Percentiles rank a stretch among this genome's conserved stretches.
These are phyloP conservation scores for Strobilomyces echinocephalus DNA, from an alignment of 768 basidiomycete genomes.

Conservation along the genomic window DNA sequence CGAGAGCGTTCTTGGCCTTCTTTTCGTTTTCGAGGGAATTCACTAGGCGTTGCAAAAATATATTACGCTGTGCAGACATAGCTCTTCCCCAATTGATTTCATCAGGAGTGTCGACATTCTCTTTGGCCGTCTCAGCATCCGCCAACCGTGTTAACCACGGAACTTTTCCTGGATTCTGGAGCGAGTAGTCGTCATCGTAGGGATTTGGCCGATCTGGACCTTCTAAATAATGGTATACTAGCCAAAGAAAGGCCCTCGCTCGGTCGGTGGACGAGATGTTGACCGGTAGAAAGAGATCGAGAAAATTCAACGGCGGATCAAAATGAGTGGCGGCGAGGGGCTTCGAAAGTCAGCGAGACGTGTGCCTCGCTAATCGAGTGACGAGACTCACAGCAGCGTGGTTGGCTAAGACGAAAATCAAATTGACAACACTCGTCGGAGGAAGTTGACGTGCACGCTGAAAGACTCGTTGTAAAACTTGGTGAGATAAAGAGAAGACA, in stretches of 20 bases:
- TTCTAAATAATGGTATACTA: constrained; percentile 80
- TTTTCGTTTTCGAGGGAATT: constrained; percentile 50
- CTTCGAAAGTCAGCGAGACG: constrained; percentile 29
- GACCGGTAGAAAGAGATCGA: constrained; percentile 82
- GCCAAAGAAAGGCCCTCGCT: constrained; percentile 77
- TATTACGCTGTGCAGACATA: constrained; percentile 69
- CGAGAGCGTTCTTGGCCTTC: constrained; percentile 36
- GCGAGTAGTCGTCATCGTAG: constrained; percentile 65
- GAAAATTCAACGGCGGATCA: constrained; percentile 66
- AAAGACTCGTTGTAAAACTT: not conserved
- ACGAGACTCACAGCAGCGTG: constrained; percentile 61
- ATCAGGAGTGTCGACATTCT: constrained; percentile 75
- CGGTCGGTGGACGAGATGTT: constrained; percentile 67
- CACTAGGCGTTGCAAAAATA: constrained; percentile 68
- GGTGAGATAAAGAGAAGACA: not conserved
- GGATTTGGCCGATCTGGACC: constrained; percentile 60
- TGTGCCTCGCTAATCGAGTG: constrained; percentile 3
- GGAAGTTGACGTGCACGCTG: constrained; percentile 62
- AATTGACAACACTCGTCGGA: constrained; percentile 81
- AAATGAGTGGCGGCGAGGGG: constrained; percentile 67
- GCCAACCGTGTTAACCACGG: constrained; percentile 56
- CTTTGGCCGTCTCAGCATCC: constrained; percentile 48
- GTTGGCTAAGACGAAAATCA: constrained; percentile 78
- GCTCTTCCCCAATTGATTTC: constrained; percentile 73
- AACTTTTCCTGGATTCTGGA: constrained; percentile 54